Conservation (phyloP, 75 land plant genomes). For the Selaginella tamariscina region DNA sequence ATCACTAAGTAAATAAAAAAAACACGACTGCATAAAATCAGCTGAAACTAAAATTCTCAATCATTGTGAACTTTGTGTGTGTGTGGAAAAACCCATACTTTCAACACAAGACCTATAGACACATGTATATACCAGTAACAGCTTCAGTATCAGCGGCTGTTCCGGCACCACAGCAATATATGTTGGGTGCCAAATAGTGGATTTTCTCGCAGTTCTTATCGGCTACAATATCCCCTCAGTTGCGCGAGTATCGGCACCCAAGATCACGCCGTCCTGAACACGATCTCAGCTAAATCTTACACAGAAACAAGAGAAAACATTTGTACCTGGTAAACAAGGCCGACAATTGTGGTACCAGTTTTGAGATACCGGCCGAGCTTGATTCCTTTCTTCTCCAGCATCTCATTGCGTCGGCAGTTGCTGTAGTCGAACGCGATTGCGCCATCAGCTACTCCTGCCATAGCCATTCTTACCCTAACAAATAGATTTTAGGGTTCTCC, state of each 20-base stretch:
- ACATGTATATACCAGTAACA: slow-evolving; percentile 59
- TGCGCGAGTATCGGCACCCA: slow-evolving; percentile 99
- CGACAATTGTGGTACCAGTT: slow-evolving; percentile 95
- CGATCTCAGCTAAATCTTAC: not conserved
- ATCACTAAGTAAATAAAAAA: not conserved
- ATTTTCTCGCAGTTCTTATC: slow-evolving; percentile 99
- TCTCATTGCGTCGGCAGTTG: slow-evolving; percentile 60
- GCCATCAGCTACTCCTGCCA: too few relatives aligned
- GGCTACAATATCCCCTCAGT: slow-evolving; percentile 95
- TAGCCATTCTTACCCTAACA: too few relatives aligned
- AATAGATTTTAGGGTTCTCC: too few relatives aligned
- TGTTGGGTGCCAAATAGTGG: slow-evolving; percentile 92
- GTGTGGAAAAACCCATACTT: too few relatives aligned
- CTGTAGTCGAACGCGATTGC: slow-evolving; percentile 84
- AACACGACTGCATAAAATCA: not conserved
- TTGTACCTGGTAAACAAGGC: slow-evolving; percentile 80
- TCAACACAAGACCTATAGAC: too few relatives aligned
- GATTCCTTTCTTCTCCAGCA: slow-evolving; percentile 55
- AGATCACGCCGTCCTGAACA: slow-evolving; percentile 84
- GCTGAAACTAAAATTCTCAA: too few relatives aligned
- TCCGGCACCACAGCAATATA: slow-evolving; percentile 98
- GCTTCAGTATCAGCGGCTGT: slow-evolving; percentile 99
- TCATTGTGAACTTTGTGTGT: too few relatives aligned
- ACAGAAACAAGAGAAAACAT: not conserved
- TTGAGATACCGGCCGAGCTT: slow-evolving; percentile 47